Evolutionary conservation across 2,329 filamentous ascomycete genomes (phyloP).

Genomic region (Calonectria naviculata): DNA sequence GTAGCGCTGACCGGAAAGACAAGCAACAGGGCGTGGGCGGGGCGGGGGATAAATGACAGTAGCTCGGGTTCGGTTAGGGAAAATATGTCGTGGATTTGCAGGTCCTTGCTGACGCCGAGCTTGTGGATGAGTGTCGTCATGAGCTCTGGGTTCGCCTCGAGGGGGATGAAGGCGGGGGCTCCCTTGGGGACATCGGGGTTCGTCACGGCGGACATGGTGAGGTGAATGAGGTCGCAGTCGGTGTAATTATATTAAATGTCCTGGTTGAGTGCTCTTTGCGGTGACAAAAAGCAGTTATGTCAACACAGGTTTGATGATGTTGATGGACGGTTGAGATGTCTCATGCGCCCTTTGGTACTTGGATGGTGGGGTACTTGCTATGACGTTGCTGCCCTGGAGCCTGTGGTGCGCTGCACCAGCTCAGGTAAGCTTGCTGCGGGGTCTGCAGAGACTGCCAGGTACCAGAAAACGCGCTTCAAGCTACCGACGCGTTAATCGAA

Average conservation of each 20-base stretch:
- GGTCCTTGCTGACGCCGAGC: slow-evolving; percentile 81
- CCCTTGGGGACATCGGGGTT: slow-evolving; percentile 53
- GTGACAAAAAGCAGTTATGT: background rate
- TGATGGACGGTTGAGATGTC: background rate
- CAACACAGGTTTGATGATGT: background rate
- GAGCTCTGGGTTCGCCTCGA: slow-evolving; percentile 85
- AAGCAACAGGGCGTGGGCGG: slow-evolving; percentile 87
- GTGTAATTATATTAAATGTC: background rate
- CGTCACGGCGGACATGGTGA: slow-evolving; percentile 46
- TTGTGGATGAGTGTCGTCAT: slow-evolving; percentile 86
- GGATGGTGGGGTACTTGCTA: slow-evolving; percentile 13
- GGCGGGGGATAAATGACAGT: slow-evolving; percentile 87
- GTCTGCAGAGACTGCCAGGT: background rate
- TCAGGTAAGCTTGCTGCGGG: background rate
- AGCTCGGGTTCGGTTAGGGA: slow-evolving; percentile 88
- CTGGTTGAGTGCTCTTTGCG: background rate
- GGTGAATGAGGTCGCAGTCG: background rate
- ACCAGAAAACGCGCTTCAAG: background rate
- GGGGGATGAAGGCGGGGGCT: slow-evolving; percentile 65
- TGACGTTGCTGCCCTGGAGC: slow-evolving; percentile 21
- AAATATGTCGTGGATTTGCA: slow-evolving; percentile 92
- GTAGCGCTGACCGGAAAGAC: slow-evolving; percentile 87
- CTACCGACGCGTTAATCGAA: background rate
- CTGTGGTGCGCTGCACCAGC: background rate
- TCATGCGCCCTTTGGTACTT: slow-evolving; percentile 7